A percentile compares a stretch with the other conserved stretches of the same genome.
These are phyloP conservation scores for Globisporangium cederbergense DNA, from an alignment of 352 stramenopile genomes.

Conservation along the genomic window DNA sequence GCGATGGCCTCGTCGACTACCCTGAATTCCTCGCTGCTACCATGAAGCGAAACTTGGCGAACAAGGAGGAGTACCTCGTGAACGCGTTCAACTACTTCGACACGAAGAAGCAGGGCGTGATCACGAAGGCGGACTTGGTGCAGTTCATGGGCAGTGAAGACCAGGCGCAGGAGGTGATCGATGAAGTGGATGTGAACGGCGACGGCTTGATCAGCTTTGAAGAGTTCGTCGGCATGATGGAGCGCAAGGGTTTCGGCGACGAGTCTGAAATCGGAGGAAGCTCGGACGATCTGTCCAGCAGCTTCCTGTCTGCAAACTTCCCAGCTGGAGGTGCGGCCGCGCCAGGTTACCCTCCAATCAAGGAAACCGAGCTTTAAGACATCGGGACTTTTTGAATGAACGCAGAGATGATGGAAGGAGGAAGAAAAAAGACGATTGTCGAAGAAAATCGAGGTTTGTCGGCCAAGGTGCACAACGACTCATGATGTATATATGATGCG, in stretches of 20 bases:
- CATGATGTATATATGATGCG: constrained; percentile 16
- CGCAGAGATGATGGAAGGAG: neutral
- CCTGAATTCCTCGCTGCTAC: constrained; percentile 89
- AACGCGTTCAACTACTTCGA: constrained; percentile 92
- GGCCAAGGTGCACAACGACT: constrained; percentile 6
- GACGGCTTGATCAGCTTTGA: constrained; percentile 92
- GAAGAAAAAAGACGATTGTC: constrained; percentile 1
- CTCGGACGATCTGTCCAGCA: constrained; percentile 50
- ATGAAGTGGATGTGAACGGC: constrained; percentile 88
- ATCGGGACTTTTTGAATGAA: neutral
- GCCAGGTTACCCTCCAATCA: constrained; percentile 32
- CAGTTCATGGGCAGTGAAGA: constrained; percentile 91
- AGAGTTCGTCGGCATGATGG: constrained; percentile 91
- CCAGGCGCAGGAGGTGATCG: constrained; percentile 90
- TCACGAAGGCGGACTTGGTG: constrained; percentile 87
- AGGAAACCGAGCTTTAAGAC: constrained; percentile 76
- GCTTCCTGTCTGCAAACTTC: constrained; percentile 44
- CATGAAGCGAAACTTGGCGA: constrained; percentile 87
- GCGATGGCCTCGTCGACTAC: constrained; percentile 86
- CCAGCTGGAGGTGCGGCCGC: constrained; percentile 18
- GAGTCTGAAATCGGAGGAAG: constrained; percentile 63
- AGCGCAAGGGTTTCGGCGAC: constrained; percentile 79
- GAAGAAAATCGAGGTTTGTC: constrained; percentile 11
- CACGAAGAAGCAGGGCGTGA: constrained; percentile 80
- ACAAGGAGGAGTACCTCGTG: constrained; percentile 85